phyloP scores from a whole-genome alignment of 441 rosid species.

The Pelargonium australe region DNA sequence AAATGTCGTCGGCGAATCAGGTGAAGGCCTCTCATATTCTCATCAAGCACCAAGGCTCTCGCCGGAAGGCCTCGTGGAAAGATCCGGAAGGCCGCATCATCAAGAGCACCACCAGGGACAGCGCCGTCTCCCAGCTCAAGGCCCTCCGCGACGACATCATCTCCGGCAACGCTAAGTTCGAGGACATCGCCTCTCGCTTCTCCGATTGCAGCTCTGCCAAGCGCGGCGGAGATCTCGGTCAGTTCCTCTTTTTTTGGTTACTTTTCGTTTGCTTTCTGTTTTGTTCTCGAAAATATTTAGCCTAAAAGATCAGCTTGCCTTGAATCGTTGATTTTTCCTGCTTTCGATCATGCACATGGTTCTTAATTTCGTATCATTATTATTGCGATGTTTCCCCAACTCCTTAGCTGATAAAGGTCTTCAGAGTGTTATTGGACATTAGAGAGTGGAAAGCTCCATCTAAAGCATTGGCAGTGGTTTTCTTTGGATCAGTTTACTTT shows the following conservation, averaged over 20 bases:
- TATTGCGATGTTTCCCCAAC: too few species aligned
- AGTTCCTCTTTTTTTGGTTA: conserved; percentile 13
- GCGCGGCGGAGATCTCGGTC: conserved; percentile 96
- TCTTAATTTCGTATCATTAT: too few species aligned
- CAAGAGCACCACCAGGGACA: conserved; percentile 51
- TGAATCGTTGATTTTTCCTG: too few species aligned
- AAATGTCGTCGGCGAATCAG: conserved; percentile 22
- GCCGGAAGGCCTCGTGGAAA: conserved; percentile 90
- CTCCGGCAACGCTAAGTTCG: conserved; percentile 72
- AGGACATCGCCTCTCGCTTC: conserved; percentile 59
- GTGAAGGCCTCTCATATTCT: conserved; percentile 88
- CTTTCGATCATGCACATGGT: too few species aligned
- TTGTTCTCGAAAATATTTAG: background rate
- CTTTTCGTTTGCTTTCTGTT: background rate
- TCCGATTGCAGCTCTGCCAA: conserved; percentile 97
- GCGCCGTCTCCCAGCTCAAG: conserved; percentile 65
- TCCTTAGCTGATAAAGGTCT: too few species aligned
- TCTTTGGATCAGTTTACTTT: too few species aligned
- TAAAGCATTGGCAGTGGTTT: too few species aligned
- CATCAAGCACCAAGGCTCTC: conserved; percentile 87
- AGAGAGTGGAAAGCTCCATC: too few species aligned
- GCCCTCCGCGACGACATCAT: conserved; percentile 69
- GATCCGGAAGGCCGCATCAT: conserved; percentile 86
- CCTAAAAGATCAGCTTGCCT: too few species aligned
- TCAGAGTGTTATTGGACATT: too few species aligned